Evolutionary conservation across 768 basidiomycete genomes (phyloP).

Genomic region (Kwoniella europaea): DNA sequence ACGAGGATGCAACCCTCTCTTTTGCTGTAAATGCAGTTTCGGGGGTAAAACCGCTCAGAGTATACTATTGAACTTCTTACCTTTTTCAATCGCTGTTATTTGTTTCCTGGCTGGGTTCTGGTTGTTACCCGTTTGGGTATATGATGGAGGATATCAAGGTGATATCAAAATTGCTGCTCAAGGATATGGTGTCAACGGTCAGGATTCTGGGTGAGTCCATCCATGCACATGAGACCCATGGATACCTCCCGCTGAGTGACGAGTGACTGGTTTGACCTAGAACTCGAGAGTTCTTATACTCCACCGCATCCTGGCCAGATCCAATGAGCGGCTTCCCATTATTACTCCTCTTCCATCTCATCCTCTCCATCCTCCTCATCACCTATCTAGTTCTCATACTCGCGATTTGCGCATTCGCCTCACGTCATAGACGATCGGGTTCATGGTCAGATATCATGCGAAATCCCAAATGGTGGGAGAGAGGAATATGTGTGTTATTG

Average conservation of each 20-base stretch:
- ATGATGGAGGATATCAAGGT: constrained; percentile 3
- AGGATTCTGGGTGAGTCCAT: constrained; percentile 24
- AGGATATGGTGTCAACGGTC: constrained; percentile 27
- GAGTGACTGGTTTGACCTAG: background rate
- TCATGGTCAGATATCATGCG: constrained; percentile 4
- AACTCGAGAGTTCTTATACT: constrained; percentile 14
- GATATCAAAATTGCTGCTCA: constrained; percentile 29
- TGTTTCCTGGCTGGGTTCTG: constrained; percentile 27
- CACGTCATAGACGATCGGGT: background rate
- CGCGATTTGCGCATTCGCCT: background rate
- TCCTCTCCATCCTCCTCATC: constrained; percentile 33
- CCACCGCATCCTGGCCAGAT: constrained; percentile 21
- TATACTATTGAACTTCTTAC: constrained; percentile 21
- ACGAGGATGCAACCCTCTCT: background rate
- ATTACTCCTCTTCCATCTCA: constrained; percentile 37
- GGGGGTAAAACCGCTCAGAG: constrained; percentile 7
- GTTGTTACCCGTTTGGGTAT: constrained; percentile 23
- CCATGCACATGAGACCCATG: background rate
- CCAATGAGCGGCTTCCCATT: constrained; percentile 28
- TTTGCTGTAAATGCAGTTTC: constrained; percentile 13
- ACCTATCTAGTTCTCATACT: constrained; percentile 23
- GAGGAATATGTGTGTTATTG: constrained; percentile 6
- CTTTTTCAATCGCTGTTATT: constrained; percentile 12
- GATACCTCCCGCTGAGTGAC: background rate
- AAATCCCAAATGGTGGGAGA: constrained; percentile 9